A percentile compares a stretch with the other conserved stretches of the same genome.
Conservation (phyloP, 805 yeast genomes). For the Wickerhamiella kazuoi region DNA sequence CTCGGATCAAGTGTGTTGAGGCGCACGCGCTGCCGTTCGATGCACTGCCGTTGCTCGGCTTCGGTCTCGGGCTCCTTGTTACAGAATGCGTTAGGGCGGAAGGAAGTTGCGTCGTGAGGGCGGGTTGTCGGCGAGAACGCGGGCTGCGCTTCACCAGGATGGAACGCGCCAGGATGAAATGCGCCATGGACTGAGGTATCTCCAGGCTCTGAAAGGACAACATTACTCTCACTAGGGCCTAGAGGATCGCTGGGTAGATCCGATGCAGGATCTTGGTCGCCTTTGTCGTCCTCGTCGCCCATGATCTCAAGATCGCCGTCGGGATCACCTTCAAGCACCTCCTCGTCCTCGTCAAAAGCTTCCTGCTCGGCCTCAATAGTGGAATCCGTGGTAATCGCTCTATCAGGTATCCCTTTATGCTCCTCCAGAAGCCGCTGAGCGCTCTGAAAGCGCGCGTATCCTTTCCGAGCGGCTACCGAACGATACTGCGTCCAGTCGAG, state of each 20-base stretch:
- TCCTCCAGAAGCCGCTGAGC: neutral
- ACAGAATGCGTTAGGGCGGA: neutral
- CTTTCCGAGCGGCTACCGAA: constrained; percentile 16
- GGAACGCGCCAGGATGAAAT: too few relatives aligned
- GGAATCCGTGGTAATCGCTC: neutral
- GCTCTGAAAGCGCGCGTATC: neutral
- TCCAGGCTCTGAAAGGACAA: neutral
- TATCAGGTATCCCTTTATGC: too few relatives aligned
- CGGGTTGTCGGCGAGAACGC: neutral
- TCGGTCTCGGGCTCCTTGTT: constrained; percentile 2
- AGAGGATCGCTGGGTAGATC: neutral
- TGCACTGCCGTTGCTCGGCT: constrained; percentile 8
- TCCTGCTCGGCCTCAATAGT: neutral
- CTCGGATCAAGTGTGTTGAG: constrained; percentile 46
- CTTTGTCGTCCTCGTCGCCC: neutral
- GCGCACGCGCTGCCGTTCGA: constrained; percentile 7
- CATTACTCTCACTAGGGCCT: neutral
- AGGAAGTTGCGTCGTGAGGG: too few relatives aligned
- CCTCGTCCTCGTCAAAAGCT: neutral
- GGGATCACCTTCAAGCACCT: neutral
- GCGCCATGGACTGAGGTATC: neutral
- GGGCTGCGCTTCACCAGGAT: too few relatives aligned
- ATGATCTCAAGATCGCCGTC: neutral
- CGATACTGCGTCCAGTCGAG: constrained; percentile 61
- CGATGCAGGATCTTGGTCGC: neutral